Conservation (phyloP, 495 filamentous ascomycete species). For the Penicillium macrosclerotiorum region DNA sequence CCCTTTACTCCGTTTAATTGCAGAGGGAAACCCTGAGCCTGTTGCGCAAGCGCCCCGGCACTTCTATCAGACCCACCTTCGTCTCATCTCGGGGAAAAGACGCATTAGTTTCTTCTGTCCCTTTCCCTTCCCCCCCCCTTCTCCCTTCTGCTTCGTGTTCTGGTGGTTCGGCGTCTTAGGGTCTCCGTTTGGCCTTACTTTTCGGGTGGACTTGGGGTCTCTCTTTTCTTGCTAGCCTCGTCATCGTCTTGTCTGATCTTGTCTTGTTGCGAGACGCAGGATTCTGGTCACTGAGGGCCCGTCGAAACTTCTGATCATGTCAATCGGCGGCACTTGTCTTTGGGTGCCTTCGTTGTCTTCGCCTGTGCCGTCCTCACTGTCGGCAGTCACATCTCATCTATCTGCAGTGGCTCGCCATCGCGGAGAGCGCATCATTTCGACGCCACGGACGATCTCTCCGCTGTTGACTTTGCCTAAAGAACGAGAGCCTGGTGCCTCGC, state of each 20-base stretch:
- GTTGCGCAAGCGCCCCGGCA: slow-evolving; percentile 33
- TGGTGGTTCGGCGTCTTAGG: slow-evolving; percentile 7
- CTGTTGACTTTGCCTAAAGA: slow-evolving; percentile 22
- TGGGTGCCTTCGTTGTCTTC: slow-evolving; percentile 42
- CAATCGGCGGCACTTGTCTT: slow-evolving; percentile 43
- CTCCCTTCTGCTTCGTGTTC: slow-evolving; percentile 5
- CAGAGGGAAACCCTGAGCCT: slow-evolving; percentile 25
- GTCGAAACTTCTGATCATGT: slow-evolving; percentile 33
- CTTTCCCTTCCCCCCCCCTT: slow-evolving; percentile 1
- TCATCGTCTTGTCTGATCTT: not conserved
- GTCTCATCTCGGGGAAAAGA: slow-evolving; percentile 26
- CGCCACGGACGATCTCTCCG: slow-evolving; percentile 22
- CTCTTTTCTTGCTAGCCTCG: slow-evolving; percentile 1
- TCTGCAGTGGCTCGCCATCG: slow-evolving; percentile 32
- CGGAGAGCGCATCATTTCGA: slow-evolving; percentile 27
- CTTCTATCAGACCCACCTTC: slow-evolving; percentile 35
- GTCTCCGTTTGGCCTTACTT: too few species aligned
- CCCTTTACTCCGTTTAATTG: slow-evolving; percentile 29
- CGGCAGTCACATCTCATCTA: slow-evolving; percentile 34
- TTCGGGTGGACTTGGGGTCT: not conserved
- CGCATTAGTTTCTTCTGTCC: slow-evolving; percentile 19
- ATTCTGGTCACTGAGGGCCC: slow-evolving; percentile 1
- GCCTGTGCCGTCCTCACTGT: slow-evolving; percentile 34
- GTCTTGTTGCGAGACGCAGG: slow-evolving; percentile 1
- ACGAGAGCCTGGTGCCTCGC: slow-evolving; percentile 17